phyloP scores from a whole-genome alignment of 345 rosid genomes.

The Capsella bursapastoris region DNA sequence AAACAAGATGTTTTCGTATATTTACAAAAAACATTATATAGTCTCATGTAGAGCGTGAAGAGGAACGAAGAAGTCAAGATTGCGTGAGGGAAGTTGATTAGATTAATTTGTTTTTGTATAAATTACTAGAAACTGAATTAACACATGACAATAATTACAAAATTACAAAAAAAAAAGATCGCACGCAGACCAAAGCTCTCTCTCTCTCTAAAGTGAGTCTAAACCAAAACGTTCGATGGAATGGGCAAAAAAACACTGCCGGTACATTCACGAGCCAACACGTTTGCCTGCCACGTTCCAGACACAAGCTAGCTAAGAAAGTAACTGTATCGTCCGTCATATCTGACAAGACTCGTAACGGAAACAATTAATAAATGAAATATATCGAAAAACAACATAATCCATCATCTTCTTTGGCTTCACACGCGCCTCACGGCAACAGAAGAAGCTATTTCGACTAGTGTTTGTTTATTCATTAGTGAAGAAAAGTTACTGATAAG shows the following conservation, averaged over 20 bases:
- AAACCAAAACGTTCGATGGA: slow-evolving; percentile 29
- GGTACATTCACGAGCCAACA: slow-evolving; percentile 37
- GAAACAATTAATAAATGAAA: not conserved
- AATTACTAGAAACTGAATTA: not conserved
- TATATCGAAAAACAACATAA: not conserved
- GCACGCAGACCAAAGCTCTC: slow-evolving; percentile 30
- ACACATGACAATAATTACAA: not conserved
- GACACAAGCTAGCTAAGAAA: slow-evolving; percentile 23
- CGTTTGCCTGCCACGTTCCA: slow-evolving; percentile 43
- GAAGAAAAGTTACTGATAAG: not conserved
- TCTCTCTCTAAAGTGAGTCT: no score
- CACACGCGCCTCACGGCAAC: slow-evolving; percentile 20
- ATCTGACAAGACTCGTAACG: slow-evolving; percentile 8
- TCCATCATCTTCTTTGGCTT: slow-evolving; percentile 16
- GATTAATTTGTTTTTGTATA: no score
- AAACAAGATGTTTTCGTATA: no score
- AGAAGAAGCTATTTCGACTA: slow-evolving; percentile 4
- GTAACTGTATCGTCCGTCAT: slow-evolving; percentile 19
- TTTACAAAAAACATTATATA: no score
- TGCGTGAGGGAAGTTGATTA: not conserved
- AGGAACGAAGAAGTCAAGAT: not conserved
- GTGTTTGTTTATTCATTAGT: not conserved
- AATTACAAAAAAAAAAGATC: not conserved
- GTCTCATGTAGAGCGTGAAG: not conserved
- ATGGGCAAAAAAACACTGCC: slow-evolving; percentile 24